Evolutionary conservation across 1,284 basidiomycete genomes (phyloP), one percentile per base, ranked within the genome.

Genomic region (Marasmius oreades): DNA sequence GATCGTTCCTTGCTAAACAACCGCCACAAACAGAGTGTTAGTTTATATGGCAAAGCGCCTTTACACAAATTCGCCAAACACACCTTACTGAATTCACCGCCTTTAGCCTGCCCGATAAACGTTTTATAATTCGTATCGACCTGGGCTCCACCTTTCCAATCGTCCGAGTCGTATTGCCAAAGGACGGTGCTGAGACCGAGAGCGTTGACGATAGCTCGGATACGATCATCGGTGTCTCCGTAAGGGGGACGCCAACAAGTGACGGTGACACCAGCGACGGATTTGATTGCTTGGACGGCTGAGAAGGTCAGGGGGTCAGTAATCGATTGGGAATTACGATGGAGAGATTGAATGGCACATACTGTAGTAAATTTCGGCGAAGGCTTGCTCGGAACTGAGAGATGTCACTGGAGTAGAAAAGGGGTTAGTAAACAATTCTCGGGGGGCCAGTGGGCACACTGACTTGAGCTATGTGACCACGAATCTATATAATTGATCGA

Each of bases 331-430:
- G 8, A 50, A 16, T 33, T 2, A 50, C 14, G 3, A 50, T 2
- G 2, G 4, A 12, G 23, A 20, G 18, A n/a, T 33, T 1, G 26
- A 31, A 16, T 16, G n/a, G 23, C 24, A 69, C 79, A 45, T 59
- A 80, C 79, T 86, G 75, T 92, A 93, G 55, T 85, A 90, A 33
- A 94, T 77, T 68, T 93, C 90, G 12, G 90, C 90, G 51, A 93
- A 89, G 23, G 87, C 88, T 64, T 90, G 73, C 63, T 84, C 75
- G 67, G 87, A 92, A 43, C 80, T 73, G 47, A 92, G 77, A 10
- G 85, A 78, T 10, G 92, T 93, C 72, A 89, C 28, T 31, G 10
- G 28, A 31, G 28, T 31, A 10, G n/a, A n/a, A n/a, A n/a, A n/a
- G n/a, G n/a, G n/a, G n/a, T n/a, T n/a, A n/a, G n/a, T n/a, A n/a